These are phyloP conservation scores for Kwoniella sp. DNA, from an alignment of 768 basidiomycete species.

Conservation along the genomic window DNA sequence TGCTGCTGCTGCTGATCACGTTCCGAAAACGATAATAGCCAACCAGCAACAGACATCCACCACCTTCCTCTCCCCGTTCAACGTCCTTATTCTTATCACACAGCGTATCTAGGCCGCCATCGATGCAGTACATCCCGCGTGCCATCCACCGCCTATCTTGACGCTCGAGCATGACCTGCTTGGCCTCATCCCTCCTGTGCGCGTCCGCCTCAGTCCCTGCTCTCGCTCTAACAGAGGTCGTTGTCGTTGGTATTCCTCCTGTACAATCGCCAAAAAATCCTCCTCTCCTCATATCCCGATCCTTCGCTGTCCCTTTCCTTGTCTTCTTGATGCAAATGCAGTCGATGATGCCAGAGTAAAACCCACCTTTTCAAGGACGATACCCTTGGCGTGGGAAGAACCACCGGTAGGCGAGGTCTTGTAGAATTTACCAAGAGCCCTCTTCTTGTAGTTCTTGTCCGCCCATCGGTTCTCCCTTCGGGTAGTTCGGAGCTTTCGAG, in stretches of 20 bases:
- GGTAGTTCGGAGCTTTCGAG: slow-evolving; percentile 92
- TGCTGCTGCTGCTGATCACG: no score
- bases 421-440: slow-evolving; percentile 98
- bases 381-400: slow-evolving; percentile 99
- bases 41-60: not conserved
- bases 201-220: no score
- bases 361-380: slow-evolving; percentile 88
- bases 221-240: no score
- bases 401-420: slow-evolving; percentile 99
- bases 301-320: not conserved
- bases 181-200: no score
- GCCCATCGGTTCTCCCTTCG: slow-evolving; percentile 98
- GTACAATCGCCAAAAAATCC: not conserved
- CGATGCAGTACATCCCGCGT: no score
- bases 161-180: no score
- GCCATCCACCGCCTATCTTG: no score
- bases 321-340: not conserved
- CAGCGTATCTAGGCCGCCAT: no score
- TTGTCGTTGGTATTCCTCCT: no score
- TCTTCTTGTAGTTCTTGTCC: slow-evolving; percentile 99
- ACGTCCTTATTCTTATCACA: no score
- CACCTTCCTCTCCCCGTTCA: not conserved
- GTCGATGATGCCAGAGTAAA: not conserved
- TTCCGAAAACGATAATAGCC: no score
- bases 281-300: not conserved